A percentile compares a stretch with the other conserved stretches of the same genome.
phyloP scores from a whole-genome alignment of 805 yeast genomes.

The Blastobotrys parvus region DNA sequence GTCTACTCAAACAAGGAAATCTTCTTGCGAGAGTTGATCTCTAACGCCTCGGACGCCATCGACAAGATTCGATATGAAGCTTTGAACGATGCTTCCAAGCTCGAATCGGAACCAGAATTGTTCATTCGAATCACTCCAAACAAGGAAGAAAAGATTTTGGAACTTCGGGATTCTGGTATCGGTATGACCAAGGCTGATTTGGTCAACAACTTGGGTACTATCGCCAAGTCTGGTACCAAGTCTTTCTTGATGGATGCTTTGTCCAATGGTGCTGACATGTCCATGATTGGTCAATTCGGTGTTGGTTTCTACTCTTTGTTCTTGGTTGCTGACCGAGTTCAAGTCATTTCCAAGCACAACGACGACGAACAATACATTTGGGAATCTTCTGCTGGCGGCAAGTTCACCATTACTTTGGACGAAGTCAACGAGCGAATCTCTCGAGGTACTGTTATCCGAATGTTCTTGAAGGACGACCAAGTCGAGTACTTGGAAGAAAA shows the following conservation, averaged over 20 bases:
- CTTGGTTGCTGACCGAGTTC: slow-evolving; percentile 98
- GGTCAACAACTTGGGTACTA: slow-evolving; percentile 98
- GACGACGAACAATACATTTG: slow-evolving; percentile 99
- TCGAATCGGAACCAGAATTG: slow-evolving; percentile 92
- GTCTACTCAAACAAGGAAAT: slow-evolving; percentile 99
- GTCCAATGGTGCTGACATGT: slow-evolving; percentile 98
- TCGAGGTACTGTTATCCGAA: slow-evolving; percentile 93
- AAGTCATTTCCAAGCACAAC: slow-evolving; percentile 96
- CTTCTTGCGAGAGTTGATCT: slow-evolving; percentile 96
- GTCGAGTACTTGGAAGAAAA: slow-evolving; percentile 98
- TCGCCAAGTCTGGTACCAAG: slow-evolving; percentile 99
- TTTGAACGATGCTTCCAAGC: slow-evolving; percentile 79
- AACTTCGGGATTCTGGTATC: slow-evolving; percentile 98
- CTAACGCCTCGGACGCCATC: slow-evolving; percentile 98
- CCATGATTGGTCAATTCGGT: slow-evolving; percentile 99
- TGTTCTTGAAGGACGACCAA: slow-evolving; percentile 98
- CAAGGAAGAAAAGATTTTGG: slow-evolving; percentile 89
- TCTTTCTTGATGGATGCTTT: slow-evolving; percentile 96
- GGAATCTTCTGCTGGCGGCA: slow-evolving; percentile 99
- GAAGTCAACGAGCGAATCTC: slow-evolving; percentile 75
- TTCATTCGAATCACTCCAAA: slow-evolving; percentile 96
- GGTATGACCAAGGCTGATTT: slow-evolving; percentile 99
- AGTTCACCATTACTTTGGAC: slow-evolving; percentile 92
- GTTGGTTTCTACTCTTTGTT: slow-evolving; percentile 99
- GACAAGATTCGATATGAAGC: slow-evolving; percentile 98